Percentiles rank a stretch among this genome's conserved stretches.
Conservation (phyloP, 1,139 yeast genomes). For the Sugiyamaella castrensis region DNA sequence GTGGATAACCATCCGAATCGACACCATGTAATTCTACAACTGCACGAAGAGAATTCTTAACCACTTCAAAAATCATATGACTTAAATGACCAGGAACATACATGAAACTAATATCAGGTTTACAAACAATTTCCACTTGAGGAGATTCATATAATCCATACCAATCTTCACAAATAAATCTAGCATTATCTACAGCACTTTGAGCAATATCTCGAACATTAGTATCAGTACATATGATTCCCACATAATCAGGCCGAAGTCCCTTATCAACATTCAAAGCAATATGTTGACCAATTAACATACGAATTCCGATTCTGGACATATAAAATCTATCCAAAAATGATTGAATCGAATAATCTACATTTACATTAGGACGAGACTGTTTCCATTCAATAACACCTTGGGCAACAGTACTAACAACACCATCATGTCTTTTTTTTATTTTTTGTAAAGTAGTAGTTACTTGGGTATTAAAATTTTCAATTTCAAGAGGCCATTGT, state of each 20-base stretch:
- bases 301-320: slow-evolving; percentile 84
- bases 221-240: slow-evolving; percentile 79
- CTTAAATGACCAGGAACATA: slow-evolving; percentile 88
- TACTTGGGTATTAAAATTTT: slow-evolving; percentile 65
- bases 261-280: slow-evolving; percentile 69
- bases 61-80: slow-evolving; percentile 82
- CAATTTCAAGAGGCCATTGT: slow-evolving; percentile 71
- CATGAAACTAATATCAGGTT: slow-evolving; percentile 69
- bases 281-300: slow-evolving; percentile 86
- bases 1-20: slow-evolving; percentile 66
- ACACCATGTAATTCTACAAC: slow-evolving; percentile 70
- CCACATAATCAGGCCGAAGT: slow-evolving; percentile 62
- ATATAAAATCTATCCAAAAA: slow-evolving; percentile 80
- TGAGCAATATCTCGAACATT: slow-evolving; percentile 75
- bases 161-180: slow-evolving; percentile 83
- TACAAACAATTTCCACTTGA: slow-evolving; percentile 69
- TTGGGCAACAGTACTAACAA: slow-evolving; percentile 89
- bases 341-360: slow-evolving; percentile 62
- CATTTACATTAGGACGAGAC: slow-evolving; percentile 26
- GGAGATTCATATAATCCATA: slow-evolving; percentile 83
- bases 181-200: slow-evolving; percentile 83
- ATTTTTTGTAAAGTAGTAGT: slow-evolving; percentile 66
- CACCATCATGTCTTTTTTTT: slow-evolving; percentile 85
- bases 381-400: slow-evolving; percentile 89
- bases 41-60: slow-evolving; percentile 80